Percentiles rank a stretch among this genome's conserved stretches.
Conservation (phyloP, 2,329 filamentous ascomycete species). For the Graphiopsis chlorocephala region DNA sequence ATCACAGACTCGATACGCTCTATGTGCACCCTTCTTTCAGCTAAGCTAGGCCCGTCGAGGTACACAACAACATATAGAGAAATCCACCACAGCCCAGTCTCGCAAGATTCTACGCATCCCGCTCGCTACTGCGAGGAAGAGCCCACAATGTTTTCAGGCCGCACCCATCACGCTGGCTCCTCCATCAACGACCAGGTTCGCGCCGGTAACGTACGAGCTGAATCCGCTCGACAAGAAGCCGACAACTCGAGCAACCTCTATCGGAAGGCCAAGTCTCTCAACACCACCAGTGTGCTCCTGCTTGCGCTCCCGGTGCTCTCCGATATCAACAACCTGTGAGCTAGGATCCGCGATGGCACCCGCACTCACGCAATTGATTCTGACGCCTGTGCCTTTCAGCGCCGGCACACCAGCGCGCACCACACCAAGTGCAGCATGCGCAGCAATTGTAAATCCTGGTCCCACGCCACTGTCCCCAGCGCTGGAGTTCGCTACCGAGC, state of each 20-base stretch:
- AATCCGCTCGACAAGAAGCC: slow-evolving; percentile 64
- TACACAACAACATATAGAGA: no score
- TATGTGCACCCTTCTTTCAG: no score
- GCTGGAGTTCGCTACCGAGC: slow-evolving; percentile 49
- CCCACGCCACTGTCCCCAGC: slow-evolving; percentile 60
- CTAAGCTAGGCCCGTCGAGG: no score
- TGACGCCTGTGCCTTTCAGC: slow-evolving; percentile 57
- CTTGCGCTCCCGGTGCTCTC: slow-evolving; percentile 33
- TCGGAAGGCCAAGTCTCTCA: slow-evolving; percentile 56
- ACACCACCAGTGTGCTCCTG: slow-evolving; percentile 55
- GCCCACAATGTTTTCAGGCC: background rate
- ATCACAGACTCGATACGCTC: no score
- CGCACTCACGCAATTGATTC: slow-evolving; percentile 55
- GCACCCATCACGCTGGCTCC: slow-evolving; percentile 45
- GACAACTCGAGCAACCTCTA: slow-evolving; percentile 59
- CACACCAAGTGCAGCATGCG: slow-evolving; percentile 60
- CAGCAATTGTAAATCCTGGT: slow-evolving; percentile 59
- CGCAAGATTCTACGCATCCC: no score
- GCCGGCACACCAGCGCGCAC: slow-evolving; percentile 58
- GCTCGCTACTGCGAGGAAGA: no score
- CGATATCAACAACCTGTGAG: slow-evolving; percentile 50
- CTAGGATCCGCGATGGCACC: slow-evolving; percentile 49
- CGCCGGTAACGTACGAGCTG: slow-evolving; percentile 60
- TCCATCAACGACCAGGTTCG: slow-evolving; percentile 62
- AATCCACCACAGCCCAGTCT: no score